Evolutionary conservation across 2,329 filamentous ascomycete genomes (phyloP).

Genomic region (Chaetomium sp.): DNA sequence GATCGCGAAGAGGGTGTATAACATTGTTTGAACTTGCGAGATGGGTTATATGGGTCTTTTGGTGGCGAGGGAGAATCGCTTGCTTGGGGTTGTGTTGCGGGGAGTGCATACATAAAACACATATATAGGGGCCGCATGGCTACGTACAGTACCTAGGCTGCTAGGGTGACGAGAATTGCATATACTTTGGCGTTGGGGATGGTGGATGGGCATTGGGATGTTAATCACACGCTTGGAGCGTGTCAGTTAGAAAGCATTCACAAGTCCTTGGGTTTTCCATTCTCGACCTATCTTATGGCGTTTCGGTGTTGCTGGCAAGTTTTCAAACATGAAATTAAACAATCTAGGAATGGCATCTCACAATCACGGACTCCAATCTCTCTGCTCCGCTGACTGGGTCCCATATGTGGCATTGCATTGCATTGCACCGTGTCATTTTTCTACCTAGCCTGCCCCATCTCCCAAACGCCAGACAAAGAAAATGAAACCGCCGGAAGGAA

Average conservation of each 20-base stretch:
- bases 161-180: not conserved
- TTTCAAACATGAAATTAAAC: not conserved
- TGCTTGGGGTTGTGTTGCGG: not conserved
- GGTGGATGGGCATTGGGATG: not conserved
- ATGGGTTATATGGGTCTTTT: not conserved
- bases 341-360: not conserved
- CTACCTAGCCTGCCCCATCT: not conserved
- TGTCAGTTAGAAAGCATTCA: not conserved
- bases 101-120: not conserved
- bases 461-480: not conserved
- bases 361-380: not conserved
- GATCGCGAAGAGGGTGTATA: conserved; percentile 81
- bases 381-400: not conserved
- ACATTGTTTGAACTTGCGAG: conserved; percentile 61
- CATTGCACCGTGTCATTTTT: not conserved
- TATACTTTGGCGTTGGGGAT: not conserved
- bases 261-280: not conserved
- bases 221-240: not conserved
- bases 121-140: not conserved
- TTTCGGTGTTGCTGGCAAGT: too few relatives aligned
- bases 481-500: not conserved
- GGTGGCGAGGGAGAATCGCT: not conserved
- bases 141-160: not conserved
- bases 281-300: not conserved
- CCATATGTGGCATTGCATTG: not conserved